Evolutionary conservation across 805 yeast species (phyloP).

Genomic region (Candida silvicultrix): DNA sequence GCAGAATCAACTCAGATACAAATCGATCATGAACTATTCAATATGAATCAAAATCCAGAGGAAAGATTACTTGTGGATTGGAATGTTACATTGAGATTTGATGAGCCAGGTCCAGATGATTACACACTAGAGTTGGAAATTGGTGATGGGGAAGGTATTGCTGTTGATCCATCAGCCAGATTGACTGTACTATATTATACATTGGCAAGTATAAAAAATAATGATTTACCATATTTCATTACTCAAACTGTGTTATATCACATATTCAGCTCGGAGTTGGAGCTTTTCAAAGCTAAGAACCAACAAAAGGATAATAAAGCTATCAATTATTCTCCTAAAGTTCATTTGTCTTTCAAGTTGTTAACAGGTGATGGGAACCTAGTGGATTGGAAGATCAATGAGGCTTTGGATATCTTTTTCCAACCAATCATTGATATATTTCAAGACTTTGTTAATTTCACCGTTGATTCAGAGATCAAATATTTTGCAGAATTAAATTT

Average conservation of each 20-base stretch:
- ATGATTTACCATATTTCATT: constrained; percentile 57
- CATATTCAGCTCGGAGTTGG: constrained; percentile 36
- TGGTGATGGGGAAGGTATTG: constrained; percentile 37
- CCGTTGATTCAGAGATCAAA: constrained; percentile 74
- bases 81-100: constrained; percentile 25
- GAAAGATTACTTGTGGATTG: constrained; percentile 25
- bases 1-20: constrained; percentile 47
- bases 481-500: constrained; percentile 41
- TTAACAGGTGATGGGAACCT: constrained; percentile 64
- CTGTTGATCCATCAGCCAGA: constrained; percentile 33
- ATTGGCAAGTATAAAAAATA: constrained; percentile 39
- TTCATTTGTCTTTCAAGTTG: constrained; percentile 72
- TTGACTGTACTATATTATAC: constrained; percentile 36
- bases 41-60: constrained; percentile 10
- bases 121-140: constrained; percentile 32
- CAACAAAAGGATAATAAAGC: constrained; percentile 22
- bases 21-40: constrained; percentile 34
- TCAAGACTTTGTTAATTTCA: constrained; percentile 55
- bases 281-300: constrained; percentile 16
- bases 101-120: constrained; percentile 18
- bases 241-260: constrained; percentile 46
- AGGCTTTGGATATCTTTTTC: constrained; percentile 43
- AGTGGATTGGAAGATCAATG: constrained; percentile 68
- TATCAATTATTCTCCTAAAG: constrained; percentile 43
- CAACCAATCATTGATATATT: constrained; percentile 49